A percentile compares a stretch with the other conserved stretches of the same genome.
Evolutionary conservation across 78 protist genomes (phyloP).

Genomic region (Tieghemostelium lacteum): DNA sequence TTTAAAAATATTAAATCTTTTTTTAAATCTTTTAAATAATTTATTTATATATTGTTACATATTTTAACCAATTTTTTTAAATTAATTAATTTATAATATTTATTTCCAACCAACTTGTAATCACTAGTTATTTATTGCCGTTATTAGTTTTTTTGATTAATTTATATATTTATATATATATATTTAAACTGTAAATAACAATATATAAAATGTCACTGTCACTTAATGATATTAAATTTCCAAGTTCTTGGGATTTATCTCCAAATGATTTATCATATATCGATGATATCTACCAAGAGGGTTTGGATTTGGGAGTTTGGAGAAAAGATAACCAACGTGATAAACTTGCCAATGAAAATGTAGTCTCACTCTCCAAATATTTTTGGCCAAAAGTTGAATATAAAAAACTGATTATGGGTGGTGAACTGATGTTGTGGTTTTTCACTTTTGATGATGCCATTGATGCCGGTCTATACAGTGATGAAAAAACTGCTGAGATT

Average conservation of each 20-base stretch:
- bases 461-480: constrained; percentile 51
- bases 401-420: constrained; percentile 68
- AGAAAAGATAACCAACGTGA: constrained; percentile 60
- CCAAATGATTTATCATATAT: constrained; percentile 43
- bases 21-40: no score
- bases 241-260: constrained; percentile 30
- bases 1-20: no score
- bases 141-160: background rate
- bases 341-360: constrained; percentile 56
- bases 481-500: constrained; percentile 12
- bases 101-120: background rate
- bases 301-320: constrained; percentile 56
- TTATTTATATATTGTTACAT: no score
- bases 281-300: constrained; percentile 59
- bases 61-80: no score
- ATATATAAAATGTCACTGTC: constrained; percentile 53
- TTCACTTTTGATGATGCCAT: constrained; percentile 66
- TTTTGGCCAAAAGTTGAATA: constrained; percentile 75
- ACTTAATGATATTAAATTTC: constrained; percentile 60
- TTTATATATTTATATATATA: background rate
- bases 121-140: background rate
- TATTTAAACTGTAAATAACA: background rate
- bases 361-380: constrained; percentile 29
- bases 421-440: constrained; percentile 68
- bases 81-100: no score